These are phyloP conservation scores for Clarireedia monteithiana DNA, from an alignment of 2,329 filamentous ascomycete genomes.

Conservation along the genomic window DNA sequence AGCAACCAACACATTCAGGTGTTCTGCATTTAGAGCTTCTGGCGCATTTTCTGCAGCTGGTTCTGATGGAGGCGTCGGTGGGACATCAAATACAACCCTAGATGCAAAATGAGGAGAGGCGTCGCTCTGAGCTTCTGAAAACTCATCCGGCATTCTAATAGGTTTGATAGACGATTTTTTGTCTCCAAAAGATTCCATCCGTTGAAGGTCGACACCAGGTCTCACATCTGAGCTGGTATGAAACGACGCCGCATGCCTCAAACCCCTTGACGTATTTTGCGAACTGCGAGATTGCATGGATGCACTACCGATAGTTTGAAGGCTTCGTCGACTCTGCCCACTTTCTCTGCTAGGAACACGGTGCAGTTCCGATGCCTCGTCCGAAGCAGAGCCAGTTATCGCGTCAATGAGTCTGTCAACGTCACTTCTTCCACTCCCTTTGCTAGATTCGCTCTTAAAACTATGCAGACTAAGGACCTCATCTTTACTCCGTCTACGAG, in stretches of 20 bases:
- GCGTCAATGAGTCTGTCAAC: constrained; percentile 66
- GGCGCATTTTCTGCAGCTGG: constrained; percentile 3
- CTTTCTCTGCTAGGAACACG: constrained; percentile 18
- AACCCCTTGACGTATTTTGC: constrained; percentile 5
- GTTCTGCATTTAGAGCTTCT: constrained; percentile 19
- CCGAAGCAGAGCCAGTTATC: constrained; percentile 52
- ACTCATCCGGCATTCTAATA: constrained; percentile 39
- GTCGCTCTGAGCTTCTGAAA: constrained; percentile 5
- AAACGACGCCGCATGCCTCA: constrained; percentile 19
- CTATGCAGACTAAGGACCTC: constrained; percentile 22
- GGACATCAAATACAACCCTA: constrained; percentile 17
- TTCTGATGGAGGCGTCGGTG: neutral
- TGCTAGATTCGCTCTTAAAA: constrained; percentile 23
- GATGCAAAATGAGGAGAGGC: constrained; percentile 3
- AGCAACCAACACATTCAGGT: constrained; percentile 60
- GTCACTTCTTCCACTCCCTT: constrained; percentile 40
- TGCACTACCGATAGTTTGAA: constrained; percentile 11
- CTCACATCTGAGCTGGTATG: constrained; percentile 17
- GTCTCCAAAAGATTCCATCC: constrained; percentile 32
- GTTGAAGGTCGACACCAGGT: constrained; percentile 30
- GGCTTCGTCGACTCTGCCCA: constrained; percentile 16
- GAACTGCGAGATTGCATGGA: neutral
- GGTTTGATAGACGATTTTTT: constrained; percentile 37
- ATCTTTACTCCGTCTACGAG: constrained; percentile 18
- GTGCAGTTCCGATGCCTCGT: constrained; percentile 29